Conservation (phyloP, 2,329 filamentous ascomycete species). For the Penicillium sp. region DNA sequence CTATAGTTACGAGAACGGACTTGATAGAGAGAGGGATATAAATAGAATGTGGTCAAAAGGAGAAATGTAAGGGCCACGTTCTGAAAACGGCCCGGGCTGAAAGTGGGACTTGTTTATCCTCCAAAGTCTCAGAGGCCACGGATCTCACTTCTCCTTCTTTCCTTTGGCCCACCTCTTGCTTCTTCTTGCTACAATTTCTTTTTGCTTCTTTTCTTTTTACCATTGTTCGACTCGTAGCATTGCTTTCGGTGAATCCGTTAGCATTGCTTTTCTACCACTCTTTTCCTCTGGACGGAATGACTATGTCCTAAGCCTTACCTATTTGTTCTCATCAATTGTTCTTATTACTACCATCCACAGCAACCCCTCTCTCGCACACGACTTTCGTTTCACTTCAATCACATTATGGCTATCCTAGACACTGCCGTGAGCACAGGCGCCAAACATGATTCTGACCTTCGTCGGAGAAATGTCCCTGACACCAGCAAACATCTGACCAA, state of each 20-base stretch:
- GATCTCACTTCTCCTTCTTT: constrained; percentile 14
- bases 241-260: constrained; percentile 8
- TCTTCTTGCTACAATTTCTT: constrained; percentile 9
- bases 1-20: not conserved
- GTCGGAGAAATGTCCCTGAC: constrained; percentile 42
- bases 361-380: not conserved
- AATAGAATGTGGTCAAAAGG: not conserved
- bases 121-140: constrained; percentile 24
- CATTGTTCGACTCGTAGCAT: not conserved
- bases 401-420: constrained; percentile 33
- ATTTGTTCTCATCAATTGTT: not conserved
- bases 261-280: constrained; percentile 11
- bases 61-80: constrained; percentile 9
- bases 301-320: constrained; percentile 19
- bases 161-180: constrained; percentile 6
- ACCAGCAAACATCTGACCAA: constrained; percentile 29
- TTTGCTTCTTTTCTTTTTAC: constrained; percentile 6
- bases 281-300: constrained; percentile 12
- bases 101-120: constrained; percentile 23
- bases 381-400: not conserved
- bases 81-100: constrained; percentile 23
- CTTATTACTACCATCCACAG: not conserved
- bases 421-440: constrained; percentile 36
- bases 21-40: not conserved
- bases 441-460: constrained; percentile 36